A percentile compares a stretch with the other conserved stretches of the same genome.
These are phyloP conservation scores for Candida fluviatilis DNA, from an alignment of 805 yeast species.

Conservation along the genomic window DNA sequence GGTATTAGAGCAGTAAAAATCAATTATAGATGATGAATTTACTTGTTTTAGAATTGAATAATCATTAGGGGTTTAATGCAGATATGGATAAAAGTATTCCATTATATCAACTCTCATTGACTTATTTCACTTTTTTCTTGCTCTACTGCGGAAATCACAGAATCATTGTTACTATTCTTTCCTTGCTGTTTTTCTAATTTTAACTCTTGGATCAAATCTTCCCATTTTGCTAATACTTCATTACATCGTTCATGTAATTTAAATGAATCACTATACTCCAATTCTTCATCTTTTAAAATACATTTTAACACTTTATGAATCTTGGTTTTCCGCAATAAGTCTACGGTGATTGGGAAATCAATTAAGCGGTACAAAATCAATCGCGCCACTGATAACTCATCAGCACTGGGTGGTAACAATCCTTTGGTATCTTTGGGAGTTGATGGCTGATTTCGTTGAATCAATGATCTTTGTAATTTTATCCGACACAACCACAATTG, in stretches of 20 bases:
- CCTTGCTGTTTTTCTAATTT: slow-evolving; percentile 24
- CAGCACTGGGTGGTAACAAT: slow-evolving; percentile 38
- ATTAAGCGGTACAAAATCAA: slow-evolving; percentile 37
- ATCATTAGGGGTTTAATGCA: slow-evolving; percentile 1
- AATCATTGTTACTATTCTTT: slow-evolving; percentile 15
- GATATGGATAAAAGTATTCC: neutral
- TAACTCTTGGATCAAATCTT: slow-evolving; percentile 28
- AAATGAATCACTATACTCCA: slow-evolving; percentile 41
- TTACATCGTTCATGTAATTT: slow-evolving; percentile 43
- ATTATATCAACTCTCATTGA: slow-evolving; percentile 1
- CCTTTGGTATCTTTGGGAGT: slow-evolving; percentile 33
- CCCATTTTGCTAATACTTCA: slow-evolving; percentile 41
- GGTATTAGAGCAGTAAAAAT: too few relatives aligned
- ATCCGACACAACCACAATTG: slow-evolving; percentile 47
- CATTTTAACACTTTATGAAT: slow-evolving; percentile 51
- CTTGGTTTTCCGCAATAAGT: slow-evolving; percentile 41
- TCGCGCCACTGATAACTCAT: slow-evolving; percentile 40
- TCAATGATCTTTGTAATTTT: slow-evolving; percentile 44
- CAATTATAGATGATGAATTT: too few relatives aligned
- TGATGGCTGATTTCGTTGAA: slow-evolving; percentile 41
- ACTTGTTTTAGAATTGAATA: neutral
- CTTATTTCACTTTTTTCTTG: slow-evolving; percentile 5
- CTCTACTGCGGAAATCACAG: slow-evolving; percentile 22
- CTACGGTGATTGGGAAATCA: slow-evolving; percentile 38
- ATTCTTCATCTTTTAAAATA: slow-evolving; percentile 34